Conservation (phyloP, 495 filamentous ascomycete genomes). For the Penicillium parvum region DNA sequence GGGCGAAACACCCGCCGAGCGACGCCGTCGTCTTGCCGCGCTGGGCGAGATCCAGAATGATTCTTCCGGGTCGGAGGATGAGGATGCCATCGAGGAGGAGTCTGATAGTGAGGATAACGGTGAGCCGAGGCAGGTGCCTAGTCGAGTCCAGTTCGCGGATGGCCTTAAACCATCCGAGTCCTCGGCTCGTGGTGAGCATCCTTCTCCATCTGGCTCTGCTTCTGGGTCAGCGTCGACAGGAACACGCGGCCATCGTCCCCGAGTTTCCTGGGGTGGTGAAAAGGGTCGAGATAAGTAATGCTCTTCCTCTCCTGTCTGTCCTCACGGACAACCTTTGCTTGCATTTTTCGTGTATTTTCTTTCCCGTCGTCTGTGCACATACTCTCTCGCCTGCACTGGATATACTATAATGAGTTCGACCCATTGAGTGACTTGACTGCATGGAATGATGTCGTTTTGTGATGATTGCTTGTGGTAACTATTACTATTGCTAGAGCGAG, state of each 20-base stretch:
- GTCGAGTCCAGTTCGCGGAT: conserved; percentile 35
- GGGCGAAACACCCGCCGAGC: conserved; percentile 78
- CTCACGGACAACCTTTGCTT: neutral
- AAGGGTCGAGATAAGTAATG: conserved; percentile 21
- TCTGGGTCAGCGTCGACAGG: conserved; percentile 9
- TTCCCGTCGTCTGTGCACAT: no score
- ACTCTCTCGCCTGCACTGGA: no score
- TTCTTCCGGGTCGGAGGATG: conserved; percentile 60
- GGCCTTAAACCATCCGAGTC: conserved; percentile 20
- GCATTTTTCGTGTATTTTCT: conserved; percentile 8
- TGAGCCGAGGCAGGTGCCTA: conserved; percentile 15
- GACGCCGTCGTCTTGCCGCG: conserved; percentile 76
- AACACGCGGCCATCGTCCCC: conserved; percentile 16
- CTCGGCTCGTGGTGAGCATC: conserved; percentile 9
- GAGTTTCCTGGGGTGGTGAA: conserved; percentile 27
- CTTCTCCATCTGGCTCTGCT: conserved; percentile 18
- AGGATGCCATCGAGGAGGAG: conserved; percentile 28
- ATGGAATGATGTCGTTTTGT: conserved; percentile 3
- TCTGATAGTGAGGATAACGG: conserved; percentile 31
- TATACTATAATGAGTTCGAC: no score
- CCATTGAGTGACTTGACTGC: no score
- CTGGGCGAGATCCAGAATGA: conserved; percentile 58
- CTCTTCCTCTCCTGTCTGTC: neutral
- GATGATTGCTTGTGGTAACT: conserved; percentile 5
- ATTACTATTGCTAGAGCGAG: conserved; percentile 13